A percentile compares a stretch with the other conserved stretches of the same genome.
These are phyloP conservation scores for Salix suchowensis DNA, from an alignment of 345 rosid genomes.

Conservation along the genomic window DNA sequence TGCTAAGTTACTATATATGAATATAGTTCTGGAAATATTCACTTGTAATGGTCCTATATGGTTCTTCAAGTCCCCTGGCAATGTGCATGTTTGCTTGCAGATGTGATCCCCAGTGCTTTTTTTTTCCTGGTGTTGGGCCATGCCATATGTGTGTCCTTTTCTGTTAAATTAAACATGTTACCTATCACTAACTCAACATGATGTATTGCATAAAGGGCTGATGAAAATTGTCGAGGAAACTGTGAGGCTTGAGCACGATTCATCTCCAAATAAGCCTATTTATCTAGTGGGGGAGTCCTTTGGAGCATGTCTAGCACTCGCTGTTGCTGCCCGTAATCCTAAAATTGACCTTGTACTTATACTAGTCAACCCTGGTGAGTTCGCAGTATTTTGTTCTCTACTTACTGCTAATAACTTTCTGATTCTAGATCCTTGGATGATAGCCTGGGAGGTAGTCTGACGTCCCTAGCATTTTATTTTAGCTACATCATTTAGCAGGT, in stretches of 20 bases:
- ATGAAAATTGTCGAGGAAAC: constrained; percentile 59
- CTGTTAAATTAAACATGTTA: background rate
- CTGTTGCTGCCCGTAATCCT: constrained; percentile 74
- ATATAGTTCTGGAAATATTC: background rate
- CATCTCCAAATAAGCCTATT: constrained; percentile 62
- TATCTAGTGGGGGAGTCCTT: constrained; percentile 81
- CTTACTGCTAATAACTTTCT: background rate
- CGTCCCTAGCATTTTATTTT: constrained; percentile 15
- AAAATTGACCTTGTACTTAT: constrained; percentile 55
- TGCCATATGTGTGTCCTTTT: background rate
- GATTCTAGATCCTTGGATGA: background rate
- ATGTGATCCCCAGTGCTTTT: background rate
- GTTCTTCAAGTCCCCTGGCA: background rate
- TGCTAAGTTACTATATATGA: too few relatives aligned
- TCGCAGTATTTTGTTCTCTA: constrained; percentile 6
- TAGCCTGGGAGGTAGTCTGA: constrained; percentile 19
- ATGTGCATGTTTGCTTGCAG: background rate
- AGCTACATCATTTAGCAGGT: constrained; percentile 80
- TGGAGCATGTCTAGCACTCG: constrained; percentile 91
- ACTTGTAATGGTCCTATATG: background rate
- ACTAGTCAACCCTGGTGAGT: constrained; percentile 70
- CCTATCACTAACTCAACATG: background rate
- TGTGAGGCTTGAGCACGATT: constrained; percentile 45
- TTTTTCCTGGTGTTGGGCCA: background rate
- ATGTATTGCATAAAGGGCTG: constrained; percentile 41